Evolutionary conservation across 2,329 filamentous ascomycete genomes (phyloP).

Genomic region (Trichoderma asperellum): DNA sequence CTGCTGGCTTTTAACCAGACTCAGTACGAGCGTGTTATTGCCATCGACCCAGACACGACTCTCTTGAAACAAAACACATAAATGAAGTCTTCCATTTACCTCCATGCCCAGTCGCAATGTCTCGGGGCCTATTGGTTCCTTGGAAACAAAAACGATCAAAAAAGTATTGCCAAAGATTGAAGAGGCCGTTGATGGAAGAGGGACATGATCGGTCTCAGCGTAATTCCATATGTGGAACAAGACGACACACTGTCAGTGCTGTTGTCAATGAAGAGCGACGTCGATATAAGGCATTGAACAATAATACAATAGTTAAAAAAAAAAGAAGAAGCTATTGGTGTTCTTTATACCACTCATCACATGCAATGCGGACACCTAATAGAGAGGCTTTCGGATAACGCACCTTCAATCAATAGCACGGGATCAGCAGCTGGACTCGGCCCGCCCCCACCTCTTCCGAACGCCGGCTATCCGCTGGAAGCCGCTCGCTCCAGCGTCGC

Average conservation of each 20-base stretch:
- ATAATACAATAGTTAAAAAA: too few species aligned
- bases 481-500: slow-evolving; percentile 2
- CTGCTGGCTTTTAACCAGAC: slow-evolving; percentile 70
- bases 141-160: slow-evolving; percentile 40
- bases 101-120: slow-evolving; percentile 64
- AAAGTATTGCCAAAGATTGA: not conserved
- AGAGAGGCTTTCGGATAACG: not conserved
- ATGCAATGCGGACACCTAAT: too few species aligned
- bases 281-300: not conserved
- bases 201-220: not conserved
- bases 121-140: slow-evolving; percentile 73
- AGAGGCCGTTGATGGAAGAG: not conserved
- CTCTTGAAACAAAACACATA: slow-evolving; percentile 63
- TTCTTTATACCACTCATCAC: not conserved
- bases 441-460: slow-evolving; percentile 25
- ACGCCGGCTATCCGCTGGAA: slow-evolving; percentile 17
- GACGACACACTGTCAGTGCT: not conserved
- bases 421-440: not conserved
- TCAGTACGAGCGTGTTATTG: slow-evolving; percentile 55
- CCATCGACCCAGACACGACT: slow-evolving; percentile 65
- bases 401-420: not conserved
- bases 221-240: not conserved
- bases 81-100: slow-evolving; percentile 74
- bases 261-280: not conserved
- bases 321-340: too few species aligned